Percentiles rank a stretch among this genome's conserved stretches.
These are phyloP conservation scores for Monascus purpureus DNA, from an alignment of 495 filamentous ascomycete species.

Conservation along the genomic window DNA sequence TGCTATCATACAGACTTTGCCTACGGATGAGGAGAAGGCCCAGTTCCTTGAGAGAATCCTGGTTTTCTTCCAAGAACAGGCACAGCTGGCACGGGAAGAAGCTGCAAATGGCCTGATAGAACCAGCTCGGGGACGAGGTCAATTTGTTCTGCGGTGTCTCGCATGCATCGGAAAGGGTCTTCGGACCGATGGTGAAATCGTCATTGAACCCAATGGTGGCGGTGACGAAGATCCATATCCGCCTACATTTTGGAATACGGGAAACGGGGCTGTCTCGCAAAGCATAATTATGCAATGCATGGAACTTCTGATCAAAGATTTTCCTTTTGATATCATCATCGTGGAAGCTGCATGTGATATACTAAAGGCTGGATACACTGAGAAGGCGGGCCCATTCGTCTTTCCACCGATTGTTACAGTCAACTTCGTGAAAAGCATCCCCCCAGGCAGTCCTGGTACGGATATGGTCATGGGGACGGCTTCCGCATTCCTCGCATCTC, in stretches of 20 bases:
- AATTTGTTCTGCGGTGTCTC: slow-evolving; percentile 59
- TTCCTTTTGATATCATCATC: slow-evolving; percentile 50
- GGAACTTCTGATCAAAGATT: slow-evolving; percentile 33
- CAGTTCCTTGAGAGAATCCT: slow-evolving; percentile 51
- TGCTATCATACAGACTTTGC: slow-evolving; percentile 67
- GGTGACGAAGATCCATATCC: slow-evolving; percentile 20
- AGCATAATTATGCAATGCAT: slow-evolving; percentile 41
- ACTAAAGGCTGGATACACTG: slow-evolving; percentile 64
- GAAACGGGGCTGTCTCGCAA: slow-evolving; percentile 40
- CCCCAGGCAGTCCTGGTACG: slow-evolving; percentile 49
- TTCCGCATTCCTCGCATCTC: slow-evolving; percentile 49
- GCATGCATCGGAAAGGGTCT: slow-evolving; percentile 67
- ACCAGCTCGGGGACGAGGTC: slow-evolving; percentile 37
- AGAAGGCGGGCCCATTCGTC: slow-evolving; percentile 64
- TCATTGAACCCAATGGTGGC: slow-evolving; percentile 48
- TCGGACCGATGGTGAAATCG: slow-evolving; percentile 53
- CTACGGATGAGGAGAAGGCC: slow-evolving; percentile 46
- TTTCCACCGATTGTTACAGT: slow-evolving; percentile 56
- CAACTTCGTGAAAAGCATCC: slow-evolving; percentile 52
- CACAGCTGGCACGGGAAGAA: slow-evolving; percentile 21
- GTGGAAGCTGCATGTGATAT: slow-evolving; percentile 66
- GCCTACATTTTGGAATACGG: slow-evolving; percentile 45
- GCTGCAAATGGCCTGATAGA: slow-evolving; percentile 24
- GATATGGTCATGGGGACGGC: slow-evolving; percentile 67
- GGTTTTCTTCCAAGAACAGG: slow-evolving; percentile 36